Evolutionary conservation across 1,139 yeast genomes (phyloP).

Genomic region (Protomyces pachydermus): DNA sequence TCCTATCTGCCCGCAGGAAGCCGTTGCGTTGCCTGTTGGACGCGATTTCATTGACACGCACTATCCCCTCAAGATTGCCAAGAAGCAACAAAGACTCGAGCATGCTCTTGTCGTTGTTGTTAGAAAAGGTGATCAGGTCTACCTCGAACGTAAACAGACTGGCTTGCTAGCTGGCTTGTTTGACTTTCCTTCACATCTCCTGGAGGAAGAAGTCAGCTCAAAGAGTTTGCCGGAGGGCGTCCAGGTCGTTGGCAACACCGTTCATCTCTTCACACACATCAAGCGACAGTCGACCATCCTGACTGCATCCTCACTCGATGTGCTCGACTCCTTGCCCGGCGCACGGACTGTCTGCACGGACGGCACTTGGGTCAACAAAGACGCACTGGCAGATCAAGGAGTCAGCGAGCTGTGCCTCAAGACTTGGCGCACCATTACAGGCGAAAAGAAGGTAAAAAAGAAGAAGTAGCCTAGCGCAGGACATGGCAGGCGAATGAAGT

Average conservation of each 20-base stretch:
- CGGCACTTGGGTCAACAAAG: slow-evolving; percentile 13
- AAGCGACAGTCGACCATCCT: slow-evolving; percentile 21
- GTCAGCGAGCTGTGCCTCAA: slow-evolving; percentile 21
- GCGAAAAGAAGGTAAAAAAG: background rate
- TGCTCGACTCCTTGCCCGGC: slow-evolving; percentile 1
- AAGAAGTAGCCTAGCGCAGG: background rate
- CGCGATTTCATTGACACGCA: slow-evolving; percentile 18
- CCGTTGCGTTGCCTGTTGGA: background rate
- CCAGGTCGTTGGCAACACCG: slow-evolving; percentile 4
- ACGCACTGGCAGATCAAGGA: background rate
- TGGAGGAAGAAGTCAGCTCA: background rate
- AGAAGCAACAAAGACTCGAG: slow-evolving; percentile 21
- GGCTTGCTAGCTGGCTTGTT: slow-evolving; percentile 30
- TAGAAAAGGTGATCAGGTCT: slow-evolving; percentile 1
- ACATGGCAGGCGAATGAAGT: background rate
- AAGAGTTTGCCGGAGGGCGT: background rate
- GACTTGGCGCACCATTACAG: slow-evolving; percentile 9
- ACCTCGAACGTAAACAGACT: slow-evolving; percentile 25
- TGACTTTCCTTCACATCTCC: slow-evolving; percentile 26
- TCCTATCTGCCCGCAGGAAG: background rate
- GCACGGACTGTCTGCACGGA: background rate
- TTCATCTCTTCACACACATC: slow-evolving; percentile 27
- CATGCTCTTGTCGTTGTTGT: slow-evolving; percentile 18
- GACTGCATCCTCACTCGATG: background rate
- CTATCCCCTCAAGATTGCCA: slow-evolving; percentile 26